Percentiles rank a stretch among this genome's conserved stretches.
phyloP scores from a whole-genome alignment of 1,284 basidiomycete genomes.

The Tetrapyrgos nigripes region DNA sequence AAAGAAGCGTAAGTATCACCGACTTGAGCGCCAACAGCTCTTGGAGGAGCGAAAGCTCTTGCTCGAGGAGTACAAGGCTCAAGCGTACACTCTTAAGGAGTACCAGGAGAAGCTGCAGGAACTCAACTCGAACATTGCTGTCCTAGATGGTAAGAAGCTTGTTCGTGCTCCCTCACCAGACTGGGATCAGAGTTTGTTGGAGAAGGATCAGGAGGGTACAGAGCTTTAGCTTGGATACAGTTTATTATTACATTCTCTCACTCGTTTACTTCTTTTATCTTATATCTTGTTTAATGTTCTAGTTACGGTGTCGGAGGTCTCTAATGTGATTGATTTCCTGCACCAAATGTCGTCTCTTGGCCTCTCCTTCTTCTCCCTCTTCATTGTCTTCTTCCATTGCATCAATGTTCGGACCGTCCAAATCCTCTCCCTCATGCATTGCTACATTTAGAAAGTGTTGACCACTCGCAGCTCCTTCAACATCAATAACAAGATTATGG shows the following conservation, averaged over 20 bases:
- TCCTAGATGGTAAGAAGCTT: too few relatives aligned
- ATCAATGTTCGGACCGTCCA: neutral
- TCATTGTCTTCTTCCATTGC: neutral
- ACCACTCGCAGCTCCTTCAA: conserved; percentile 28
- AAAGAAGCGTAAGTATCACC: neutral
- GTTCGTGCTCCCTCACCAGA: neutral
- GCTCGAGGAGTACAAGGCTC: neutral
- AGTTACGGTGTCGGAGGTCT: neutral
- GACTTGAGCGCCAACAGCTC: neutral
- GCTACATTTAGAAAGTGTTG: neutral
- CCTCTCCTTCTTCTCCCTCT: conserved; percentile 1
- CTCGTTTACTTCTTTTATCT: too few relatives aligned
- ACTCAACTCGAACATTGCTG: neutral
- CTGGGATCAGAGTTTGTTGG: neutral
- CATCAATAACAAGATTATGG: conserved; percentile 42
- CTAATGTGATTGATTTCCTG: neutral
- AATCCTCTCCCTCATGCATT: neutral
- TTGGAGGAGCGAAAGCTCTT: neutral
- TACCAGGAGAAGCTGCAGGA: neutral
- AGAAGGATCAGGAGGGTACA: neutral
- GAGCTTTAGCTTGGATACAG: neutral
- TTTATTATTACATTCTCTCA: neutral
- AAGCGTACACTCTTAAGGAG: neutral
- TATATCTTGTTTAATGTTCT: too few relatives aligned
- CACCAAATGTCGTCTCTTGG: neutral